These are phyloP conservation scores for Mycena pura DNA, from an alignment of 768 basidiomycete genomes.

Conservation along the genomic window DNA sequence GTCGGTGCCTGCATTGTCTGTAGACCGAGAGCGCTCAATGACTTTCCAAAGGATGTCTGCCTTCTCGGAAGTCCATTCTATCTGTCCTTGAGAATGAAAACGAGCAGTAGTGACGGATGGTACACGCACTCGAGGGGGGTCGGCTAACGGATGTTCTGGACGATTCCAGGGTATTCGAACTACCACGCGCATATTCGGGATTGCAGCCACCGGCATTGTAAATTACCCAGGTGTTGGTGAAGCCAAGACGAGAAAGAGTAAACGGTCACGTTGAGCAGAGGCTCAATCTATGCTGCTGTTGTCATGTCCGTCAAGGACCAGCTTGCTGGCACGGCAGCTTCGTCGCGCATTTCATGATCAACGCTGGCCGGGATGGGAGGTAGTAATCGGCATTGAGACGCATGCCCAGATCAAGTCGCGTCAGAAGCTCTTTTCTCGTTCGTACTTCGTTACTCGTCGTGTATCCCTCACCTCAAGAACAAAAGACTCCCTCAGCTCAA, in stretches of 20 bases:
- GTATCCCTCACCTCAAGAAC: not conserved
- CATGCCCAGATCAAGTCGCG: constrained; percentile 93
- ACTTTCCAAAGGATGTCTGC: constrained; percentile 89
- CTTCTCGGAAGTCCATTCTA: constrained; percentile 86
- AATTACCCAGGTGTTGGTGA: not conserved
- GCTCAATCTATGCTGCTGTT: constrained; percentile 15
- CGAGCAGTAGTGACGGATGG: not conserved
- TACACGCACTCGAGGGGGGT: constrained; percentile 72
- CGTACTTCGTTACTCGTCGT: not conserved
- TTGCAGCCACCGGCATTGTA: constrained; percentile 40
- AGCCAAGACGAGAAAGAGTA: not conserved
- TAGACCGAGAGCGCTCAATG: constrained; percentile 77
- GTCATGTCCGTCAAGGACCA: constrained; percentile 14
- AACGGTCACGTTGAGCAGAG: constrained; percentile 19
- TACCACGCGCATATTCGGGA: constrained; percentile 67
- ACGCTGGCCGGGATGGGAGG: constrained; percentile 87
- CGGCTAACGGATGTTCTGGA: constrained; percentile 68
- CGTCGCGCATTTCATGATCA: constrained; percentile 35
- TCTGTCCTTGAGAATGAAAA: constrained; percentile 49
- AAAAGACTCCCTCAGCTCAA: constrained; percentile 49
- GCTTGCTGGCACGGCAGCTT: constrained; percentile 8
- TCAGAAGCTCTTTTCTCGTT: constrained; percentile 86
- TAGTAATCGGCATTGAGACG: constrained; percentile 93
- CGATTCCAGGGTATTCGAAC: constrained; percentile 82
- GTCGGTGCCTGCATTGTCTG: constrained; percentile 77